Evolutionary conservation across 78 protist species (phyloP).

Genomic region (Trichosphaerium sp.): DNA sequence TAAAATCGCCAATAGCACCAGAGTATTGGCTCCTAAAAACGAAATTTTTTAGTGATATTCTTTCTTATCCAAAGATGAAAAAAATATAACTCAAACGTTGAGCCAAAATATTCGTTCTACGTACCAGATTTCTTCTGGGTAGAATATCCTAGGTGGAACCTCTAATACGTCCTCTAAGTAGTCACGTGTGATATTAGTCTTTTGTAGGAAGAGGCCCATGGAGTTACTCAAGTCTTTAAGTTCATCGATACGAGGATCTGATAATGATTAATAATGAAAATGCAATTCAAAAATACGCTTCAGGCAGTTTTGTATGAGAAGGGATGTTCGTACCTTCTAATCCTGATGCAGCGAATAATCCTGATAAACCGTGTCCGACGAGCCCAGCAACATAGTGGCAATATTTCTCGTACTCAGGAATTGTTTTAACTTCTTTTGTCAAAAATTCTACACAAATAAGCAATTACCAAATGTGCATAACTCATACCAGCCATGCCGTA

Average conservation of each 20-base stretch:
- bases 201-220: constrained; percentile 92
- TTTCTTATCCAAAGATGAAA: too few species aligned
- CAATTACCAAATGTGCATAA: background rate
- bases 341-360: constrained; percentile 60
- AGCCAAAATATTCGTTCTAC: background rate
- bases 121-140: constrained; percentile 81
- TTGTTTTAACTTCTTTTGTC: constrained; percentile 29
- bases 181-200: constrained; percentile 90
- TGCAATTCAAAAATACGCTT: background rate
- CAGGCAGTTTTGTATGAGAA: background rate
- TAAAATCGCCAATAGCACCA: background rate
- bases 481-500: constrained; percentile 66
- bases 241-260: constrained; percentile 3
- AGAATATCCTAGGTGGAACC: constrained; percentile 73
- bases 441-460: constrained; percentile 24
- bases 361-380: constrained; percentile 86
- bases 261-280: background rate
- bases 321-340: constrained; percentile 38
- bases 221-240: constrained; percentile 39
- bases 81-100: too few species aligned
- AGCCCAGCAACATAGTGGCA: constrained; percentile 95
- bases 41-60: constrained; percentile 14
- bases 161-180: constrained; percentile 77
- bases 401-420: constrained; percentile 69
- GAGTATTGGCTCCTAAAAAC: constrained; percentile 17